Evolutionary conservation across 2,329 filamentous ascomycete species (phyloP).

Genomic region (Dothidotthia symphoricarpi): DNA sequence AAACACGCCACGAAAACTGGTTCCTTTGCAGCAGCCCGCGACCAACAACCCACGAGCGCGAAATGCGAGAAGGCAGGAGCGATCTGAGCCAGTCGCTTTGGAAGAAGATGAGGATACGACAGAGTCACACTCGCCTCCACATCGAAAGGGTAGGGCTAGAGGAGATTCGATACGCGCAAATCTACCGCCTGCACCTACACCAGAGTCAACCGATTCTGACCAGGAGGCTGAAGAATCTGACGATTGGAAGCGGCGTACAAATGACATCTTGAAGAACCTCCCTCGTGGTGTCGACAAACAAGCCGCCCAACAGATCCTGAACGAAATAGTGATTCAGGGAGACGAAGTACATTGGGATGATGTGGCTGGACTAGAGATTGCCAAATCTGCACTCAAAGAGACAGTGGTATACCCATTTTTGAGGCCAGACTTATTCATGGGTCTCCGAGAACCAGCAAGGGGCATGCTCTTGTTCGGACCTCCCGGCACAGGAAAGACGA

Average conservation of each 20-base stretch:
- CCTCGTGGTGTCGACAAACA: constrained; percentile 77
- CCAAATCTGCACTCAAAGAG: constrained; percentile 89
- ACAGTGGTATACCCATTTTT: constrained; percentile 96
- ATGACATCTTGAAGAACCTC: constrained; percentile 66
- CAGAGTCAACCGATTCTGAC: constrained; percentile 26
- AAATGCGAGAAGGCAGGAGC: constrained; percentile 18
- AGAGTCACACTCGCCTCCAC: constrained; percentile 21
- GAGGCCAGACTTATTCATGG: constrained; percentile 92
- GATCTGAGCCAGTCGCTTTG: constrained; percentile 18
- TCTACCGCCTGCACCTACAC: constrained; percentile 31
- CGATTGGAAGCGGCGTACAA: constrained; percentile 37
- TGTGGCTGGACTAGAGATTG: constrained; percentile 83
- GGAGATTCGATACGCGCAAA: constrained; percentile 34
- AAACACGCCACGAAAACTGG: constrained; percentile 6
- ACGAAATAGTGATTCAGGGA: constrained; percentile 91
- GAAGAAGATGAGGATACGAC: constrained; percentile 21
- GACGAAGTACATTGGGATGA: constrained; percentile 95
- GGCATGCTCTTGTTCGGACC: constrained; percentile 97
- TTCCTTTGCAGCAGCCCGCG: constrained; percentile 6
- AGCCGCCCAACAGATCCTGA: constrained; percentile 87
- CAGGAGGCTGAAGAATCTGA: constrained; percentile 29
- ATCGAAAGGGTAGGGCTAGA: constrained; percentile 29
- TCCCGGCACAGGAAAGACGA: constrained; percentile 97
- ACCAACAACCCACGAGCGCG: constrained; percentile 18
- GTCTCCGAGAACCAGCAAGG: constrained; percentile 85